Evolutionary conservation across 2,329 filamentous ascomycete species (phyloP).

Genomic region (Claviceps purpurea): DNA sequence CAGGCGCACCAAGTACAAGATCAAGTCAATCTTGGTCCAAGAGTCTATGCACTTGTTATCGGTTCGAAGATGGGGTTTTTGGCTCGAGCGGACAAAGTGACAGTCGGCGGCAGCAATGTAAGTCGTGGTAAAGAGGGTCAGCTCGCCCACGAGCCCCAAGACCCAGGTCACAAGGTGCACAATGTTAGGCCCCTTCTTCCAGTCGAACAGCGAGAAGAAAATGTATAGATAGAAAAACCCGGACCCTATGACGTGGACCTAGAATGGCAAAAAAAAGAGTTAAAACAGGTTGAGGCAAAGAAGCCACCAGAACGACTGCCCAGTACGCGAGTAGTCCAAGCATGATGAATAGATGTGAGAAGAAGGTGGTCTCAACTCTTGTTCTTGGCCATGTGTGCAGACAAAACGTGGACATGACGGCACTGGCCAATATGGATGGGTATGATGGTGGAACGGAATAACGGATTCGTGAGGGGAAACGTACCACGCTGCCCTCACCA

Average conservation of each 20-base stretch:
- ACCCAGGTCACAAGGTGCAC: conserved; percentile 73
- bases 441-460: background rate
- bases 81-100: conserved; percentile 41
- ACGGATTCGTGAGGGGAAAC: conserved; percentile 16
- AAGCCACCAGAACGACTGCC: background rate
- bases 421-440: no score
- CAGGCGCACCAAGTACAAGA: conserved; percentile 55
- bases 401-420: no score
- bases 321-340: no score
- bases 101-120: conserved; percentile 53
- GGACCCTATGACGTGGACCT: conserved; percentile 78
- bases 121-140: conserved; percentile 56
- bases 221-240: conserved; percentile 82
- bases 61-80: conserved; percentile 12
- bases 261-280: background rate
- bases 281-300: background rate
- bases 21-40: conserved; percentile 43
- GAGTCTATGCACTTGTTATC: conserved; percentile 21
- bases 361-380: no score
- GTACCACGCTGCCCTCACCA: conserved; percentile 62
- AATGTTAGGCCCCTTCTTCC: conserved; percentile 63
- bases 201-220: conserved; percentile 75
- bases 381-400: no score
- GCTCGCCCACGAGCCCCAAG: conserved; percentile 58
- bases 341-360: no score